Base-by-base conservation (phyloP, 257 asterid genomes). In the Thymus mandschuricus region DNA sequence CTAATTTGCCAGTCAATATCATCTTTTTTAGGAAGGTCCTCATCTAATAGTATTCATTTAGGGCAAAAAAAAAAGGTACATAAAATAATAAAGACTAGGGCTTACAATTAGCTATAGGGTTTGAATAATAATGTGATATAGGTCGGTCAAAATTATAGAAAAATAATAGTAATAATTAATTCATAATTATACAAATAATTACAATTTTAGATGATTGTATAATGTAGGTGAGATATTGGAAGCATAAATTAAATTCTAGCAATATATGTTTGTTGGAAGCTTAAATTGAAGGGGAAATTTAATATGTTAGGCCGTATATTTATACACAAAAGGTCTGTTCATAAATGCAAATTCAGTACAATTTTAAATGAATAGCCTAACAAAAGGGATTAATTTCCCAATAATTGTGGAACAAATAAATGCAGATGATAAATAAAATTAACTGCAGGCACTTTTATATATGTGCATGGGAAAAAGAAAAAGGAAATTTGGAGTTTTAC, bases 251-350 rank as follows among this genome's bases (percentile, higher is more conserved):
- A 59, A 59, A 33, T 43, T 59, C 29, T 12, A 11, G 40, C 64
- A 34, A 60, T 11, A 30, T 41, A 54, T 21, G 21, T 21, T 50
- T 30, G 63, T 66, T 66, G 73, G 74, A 57, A 54, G 63, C 75
- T 72, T 66, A 51, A 67, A 66, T 61, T 54, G 61, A 44, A 72
- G 56, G 71, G 54, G 61, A 21, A 21, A 21, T 21, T 21, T 21
- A 66, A 66, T 12, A 21, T 58, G 81, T 77, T 71, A 51, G 77
- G 77, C 54, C 34, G 46, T 33, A 43, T 62, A 75, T 63, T 61
- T 51, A 28, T 12, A 48, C 30, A 31, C 50, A 73, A 73, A 44
- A 61, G 66, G 40, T 27, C 4, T 29, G 8, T 40, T 33, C 68
- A 69, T 75, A 69, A 76, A 76, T 44, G 69, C 73, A 59, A 29